Percentiles rank a stretch among this genome's conserved stretches.
These are phyloP conservation scores for Combretum micranthum DNA, from an alignment of 345 rosid species.

Conservation along the genomic window DNA sequence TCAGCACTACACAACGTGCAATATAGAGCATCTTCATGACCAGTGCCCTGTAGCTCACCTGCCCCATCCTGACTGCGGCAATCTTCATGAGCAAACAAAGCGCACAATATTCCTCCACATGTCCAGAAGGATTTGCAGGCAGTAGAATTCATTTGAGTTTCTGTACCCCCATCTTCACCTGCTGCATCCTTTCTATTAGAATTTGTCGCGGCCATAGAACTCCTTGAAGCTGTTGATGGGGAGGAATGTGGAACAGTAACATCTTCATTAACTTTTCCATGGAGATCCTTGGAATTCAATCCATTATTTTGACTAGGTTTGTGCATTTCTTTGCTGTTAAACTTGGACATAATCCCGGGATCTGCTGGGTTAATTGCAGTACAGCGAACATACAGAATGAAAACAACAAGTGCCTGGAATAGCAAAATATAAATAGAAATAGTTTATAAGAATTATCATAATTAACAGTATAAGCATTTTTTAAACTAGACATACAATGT, in stretches of 20 bases:
- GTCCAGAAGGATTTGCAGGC: conserved; percentile 25
- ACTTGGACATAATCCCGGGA: conserved; percentile 92
- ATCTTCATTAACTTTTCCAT: conserved; percentile 46
- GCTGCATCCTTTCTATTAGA: conserved; percentile 62
- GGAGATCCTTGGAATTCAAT: conserved; percentile 32
- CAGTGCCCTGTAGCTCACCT: conserved; percentile 45
- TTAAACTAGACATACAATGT: no score
- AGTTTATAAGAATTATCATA: no score
- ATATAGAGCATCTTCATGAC: conserved; percentile 70
- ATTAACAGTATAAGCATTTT: no score
- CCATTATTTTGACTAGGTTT: conserved; percentile 28
- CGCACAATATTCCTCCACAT: conserved; percentile 65
- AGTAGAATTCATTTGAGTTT: conserved; percentile 17
- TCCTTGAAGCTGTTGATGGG: conserved; percentile 72
- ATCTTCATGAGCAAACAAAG: conserved; percentile 75
- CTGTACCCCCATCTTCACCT: conserved; percentile 38
- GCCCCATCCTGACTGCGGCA: conserved; percentile 55
- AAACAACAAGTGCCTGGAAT: conserved; percentile 81
- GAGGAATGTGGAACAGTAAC: conserved; percentile 57
- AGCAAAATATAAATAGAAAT: conserved; percentile 6
- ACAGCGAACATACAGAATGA: conserved; percentile 88
- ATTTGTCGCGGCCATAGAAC: conserved; percentile 55
- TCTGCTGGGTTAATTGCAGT: conserved; percentile 99
- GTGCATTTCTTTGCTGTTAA: conserved; percentile 24
- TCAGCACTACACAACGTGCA: conserved; percentile 96